Percentiles rank a stretch among this genome's conserved stretches.
These are phyloP conservation scores for Clarkia xantiana DNA, from an alignment of 345 rosid species.

Conservation along the genomic window DNA sequence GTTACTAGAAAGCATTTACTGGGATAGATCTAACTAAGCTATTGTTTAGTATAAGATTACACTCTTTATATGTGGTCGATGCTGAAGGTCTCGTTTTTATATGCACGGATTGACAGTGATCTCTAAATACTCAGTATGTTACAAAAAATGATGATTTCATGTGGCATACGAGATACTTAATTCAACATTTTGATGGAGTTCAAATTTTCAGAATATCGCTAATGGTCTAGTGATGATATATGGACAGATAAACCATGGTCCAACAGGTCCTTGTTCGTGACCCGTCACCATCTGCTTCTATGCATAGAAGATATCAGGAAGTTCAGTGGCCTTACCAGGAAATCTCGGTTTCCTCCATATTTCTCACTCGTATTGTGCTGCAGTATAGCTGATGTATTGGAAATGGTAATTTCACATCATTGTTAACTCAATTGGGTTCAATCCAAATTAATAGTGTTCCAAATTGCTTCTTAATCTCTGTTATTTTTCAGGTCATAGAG, in stretches of 20 bases:
- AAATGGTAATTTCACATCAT: conserved; percentile 40
- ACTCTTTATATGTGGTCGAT: too few relatives aligned
- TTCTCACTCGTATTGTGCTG: conserved; percentile 46
- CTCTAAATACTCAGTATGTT: too few relatives aligned
- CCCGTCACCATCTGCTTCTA: conserved; percentile 41
- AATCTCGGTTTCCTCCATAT: conserved; percentile 39
- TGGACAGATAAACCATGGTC: conserved; percentile 56
- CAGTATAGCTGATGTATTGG: conserved; percentile 36
- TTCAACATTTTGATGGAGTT: too few relatives aligned
- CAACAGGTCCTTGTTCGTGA: conserved; percentile 62
- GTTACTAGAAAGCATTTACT: too few relatives aligned
- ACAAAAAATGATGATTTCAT: background rate
- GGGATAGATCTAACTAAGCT: too few relatives aligned
- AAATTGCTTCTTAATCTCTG: background rate
- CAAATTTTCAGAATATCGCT: too few relatives aligned
- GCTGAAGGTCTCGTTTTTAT: too few relatives aligned
- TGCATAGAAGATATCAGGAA: conserved; percentile 65
- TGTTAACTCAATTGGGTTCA: background rate
- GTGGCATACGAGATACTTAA: background rate
- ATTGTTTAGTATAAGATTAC: too few relatives aligned
- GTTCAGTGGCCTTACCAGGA: conserved; percentile 33
- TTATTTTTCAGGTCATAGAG: conserved; percentile 4
- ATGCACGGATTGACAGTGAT: too few relatives aligned
- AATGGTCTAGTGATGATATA: conserved; percentile 6
- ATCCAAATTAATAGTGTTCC: too few relatives aligned